Evolutionary conservation across 768 basidiomycete species (phyloP).

Genomic region (Asterophora parasitica): DNA sequence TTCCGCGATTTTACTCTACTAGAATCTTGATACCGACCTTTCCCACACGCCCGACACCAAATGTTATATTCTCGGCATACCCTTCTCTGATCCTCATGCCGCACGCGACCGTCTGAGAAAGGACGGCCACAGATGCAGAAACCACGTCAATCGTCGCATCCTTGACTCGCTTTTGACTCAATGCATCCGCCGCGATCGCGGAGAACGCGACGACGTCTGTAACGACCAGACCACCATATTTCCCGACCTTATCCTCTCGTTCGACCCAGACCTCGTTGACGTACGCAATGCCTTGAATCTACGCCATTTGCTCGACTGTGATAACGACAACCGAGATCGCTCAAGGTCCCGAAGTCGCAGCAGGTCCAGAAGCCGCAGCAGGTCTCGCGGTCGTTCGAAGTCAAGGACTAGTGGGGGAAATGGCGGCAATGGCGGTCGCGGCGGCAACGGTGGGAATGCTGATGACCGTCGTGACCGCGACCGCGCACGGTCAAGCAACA

Average conservation of each 20-base stretch:
- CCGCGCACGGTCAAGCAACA: background rate
- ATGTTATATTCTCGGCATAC: constrained; percentile 12
- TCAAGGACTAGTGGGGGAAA: background rate
- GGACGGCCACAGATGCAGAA: constrained; percentile 11
- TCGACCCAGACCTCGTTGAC: constrained; percentile 5
- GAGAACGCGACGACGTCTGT: constrained; percentile 8
- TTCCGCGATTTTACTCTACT: background rate
- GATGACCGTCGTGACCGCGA: background rate
- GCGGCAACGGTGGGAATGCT: background rate
- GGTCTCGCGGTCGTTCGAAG: background rate
- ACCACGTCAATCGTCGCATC: constrained; percentile 11
- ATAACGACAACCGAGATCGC: background rate
- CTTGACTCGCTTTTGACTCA: constrained; percentile 15
- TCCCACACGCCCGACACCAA: background rate
- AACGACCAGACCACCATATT: constrained; percentile 8
- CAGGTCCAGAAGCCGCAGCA: background rate
- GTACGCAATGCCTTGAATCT: constrained; percentile 6
- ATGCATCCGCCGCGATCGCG: constrained; percentile 10
- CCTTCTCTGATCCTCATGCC: constrained; percentile 8
- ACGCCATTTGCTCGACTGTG: constrained; percentile 11
- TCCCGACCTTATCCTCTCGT: constrained; percentile 13
- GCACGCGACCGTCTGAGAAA: constrained; percentile 9
- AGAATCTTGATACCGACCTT: constrained; percentile 8
- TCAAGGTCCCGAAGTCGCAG: constrained; percentile 5
- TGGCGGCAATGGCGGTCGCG: background rate